A percentile compares a stretch with the other conserved stretches of the same genome.
phyloP scores from a whole-genome alignment of 768 basidiomycete genomes.

The Gloeostereum incarnatum region DNA sequence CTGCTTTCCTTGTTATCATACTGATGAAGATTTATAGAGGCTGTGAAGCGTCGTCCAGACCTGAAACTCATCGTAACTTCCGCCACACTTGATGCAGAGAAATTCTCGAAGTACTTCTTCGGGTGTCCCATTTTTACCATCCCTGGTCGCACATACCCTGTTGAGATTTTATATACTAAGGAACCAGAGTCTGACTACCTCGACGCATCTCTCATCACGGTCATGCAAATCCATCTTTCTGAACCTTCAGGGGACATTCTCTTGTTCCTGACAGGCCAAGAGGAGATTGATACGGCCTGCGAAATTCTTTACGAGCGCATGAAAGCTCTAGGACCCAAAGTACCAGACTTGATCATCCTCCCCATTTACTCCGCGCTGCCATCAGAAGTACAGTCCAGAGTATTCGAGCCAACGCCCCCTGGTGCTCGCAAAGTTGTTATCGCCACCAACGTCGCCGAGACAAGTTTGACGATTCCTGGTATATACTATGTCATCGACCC shows the following conservation, averaged over 20 bases:
- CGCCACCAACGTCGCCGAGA: constrained; percentile 99
- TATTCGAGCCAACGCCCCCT: constrained; percentile 96
- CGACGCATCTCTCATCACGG: constrained; percentile 95
- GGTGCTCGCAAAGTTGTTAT: constrained; percentile 99
- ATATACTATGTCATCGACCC: constrained; percentile 99
- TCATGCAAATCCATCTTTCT: constrained; percentile 99
- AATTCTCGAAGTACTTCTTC: constrained; percentile 99
- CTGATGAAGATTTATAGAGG: constrained; percentile 47
- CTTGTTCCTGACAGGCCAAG: constrained; percentile 96
- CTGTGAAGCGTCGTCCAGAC: constrained; percentile 89
- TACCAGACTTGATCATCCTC: constrained; percentile 92
- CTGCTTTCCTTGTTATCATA: neutral
- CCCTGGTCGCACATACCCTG: constrained; percentile 98
- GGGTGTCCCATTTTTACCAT: constrained; percentile 99
- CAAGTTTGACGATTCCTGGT: constrained; percentile 94
- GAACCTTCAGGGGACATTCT: constrained; percentile 96
- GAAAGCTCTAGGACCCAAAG: constrained; percentile 98
- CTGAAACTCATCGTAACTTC: constrained; percentile 98
- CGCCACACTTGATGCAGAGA: constrained; percentile 97
- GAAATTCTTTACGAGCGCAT: constrained; percentile 98
- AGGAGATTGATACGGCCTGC: constrained; percentile 97
- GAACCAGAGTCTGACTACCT: constrained; percentile 97
- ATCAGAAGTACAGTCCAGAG: constrained; percentile 94
- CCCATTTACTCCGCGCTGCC: constrained; percentile 98
- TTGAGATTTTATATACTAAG: constrained; percentile 97